phyloP scores from a whole-genome alignment of 2,329 filamentous ascomycete species.

The Elsinoe ampelina region DNA sequence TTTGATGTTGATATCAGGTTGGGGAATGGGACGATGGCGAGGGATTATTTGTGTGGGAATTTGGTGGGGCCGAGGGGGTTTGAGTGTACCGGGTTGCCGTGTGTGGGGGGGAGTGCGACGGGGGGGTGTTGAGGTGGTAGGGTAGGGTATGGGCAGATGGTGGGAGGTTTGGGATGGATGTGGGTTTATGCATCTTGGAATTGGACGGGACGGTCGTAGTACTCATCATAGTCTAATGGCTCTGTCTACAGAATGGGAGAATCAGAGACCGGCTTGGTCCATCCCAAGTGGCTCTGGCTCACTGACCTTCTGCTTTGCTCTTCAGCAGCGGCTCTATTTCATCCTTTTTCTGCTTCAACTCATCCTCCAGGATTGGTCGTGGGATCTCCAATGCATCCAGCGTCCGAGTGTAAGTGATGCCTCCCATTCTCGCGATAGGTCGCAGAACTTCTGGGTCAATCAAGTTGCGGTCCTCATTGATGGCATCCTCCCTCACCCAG shows the following conservation, averaged over 20 bases:
- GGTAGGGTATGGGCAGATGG: not conserved
- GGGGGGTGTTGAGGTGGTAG: not conserved
- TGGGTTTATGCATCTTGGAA: not conserved
- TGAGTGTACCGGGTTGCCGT: slow-evolving; percentile 27
- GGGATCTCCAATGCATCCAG: slow-evolving; percentile 64
- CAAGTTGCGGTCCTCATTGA: slow-evolving; percentile 65
- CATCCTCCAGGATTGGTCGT: slow-evolving; percentile 43
- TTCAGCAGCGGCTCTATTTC: slow-evolving; percentile 45
- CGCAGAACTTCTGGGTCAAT: slow-evolving; percentile 68
- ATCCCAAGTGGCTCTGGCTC: not conserved
- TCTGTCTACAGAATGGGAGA: no score
- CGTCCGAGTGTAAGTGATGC: slow-evolving; percentile 70
- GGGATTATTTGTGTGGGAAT: slow-evolving; percentile 21
- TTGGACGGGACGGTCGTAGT: not conserved
- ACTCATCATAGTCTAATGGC: not conserved
- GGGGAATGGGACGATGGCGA: slow-evolving; percentile 17
- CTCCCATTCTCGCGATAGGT: slow-evolving; percentile 70
- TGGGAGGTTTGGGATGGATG: not conserved
- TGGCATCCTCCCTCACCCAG: slow-evolving; percentile 81
- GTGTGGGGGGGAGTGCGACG: not conserved
- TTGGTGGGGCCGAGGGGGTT: slow-evolving; percentile 20
- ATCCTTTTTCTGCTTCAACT: slow-evolving; percentile 43
- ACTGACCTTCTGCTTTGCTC: slow-evolving; percentile 36
- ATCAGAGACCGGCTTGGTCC: not conserved
- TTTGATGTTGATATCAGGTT: slow-evolving; percentile 16